phyloP scores from a whole-genome alignment of 192 early-diverging fungal genomes.

The Rhizophagus sp. region DNA sequence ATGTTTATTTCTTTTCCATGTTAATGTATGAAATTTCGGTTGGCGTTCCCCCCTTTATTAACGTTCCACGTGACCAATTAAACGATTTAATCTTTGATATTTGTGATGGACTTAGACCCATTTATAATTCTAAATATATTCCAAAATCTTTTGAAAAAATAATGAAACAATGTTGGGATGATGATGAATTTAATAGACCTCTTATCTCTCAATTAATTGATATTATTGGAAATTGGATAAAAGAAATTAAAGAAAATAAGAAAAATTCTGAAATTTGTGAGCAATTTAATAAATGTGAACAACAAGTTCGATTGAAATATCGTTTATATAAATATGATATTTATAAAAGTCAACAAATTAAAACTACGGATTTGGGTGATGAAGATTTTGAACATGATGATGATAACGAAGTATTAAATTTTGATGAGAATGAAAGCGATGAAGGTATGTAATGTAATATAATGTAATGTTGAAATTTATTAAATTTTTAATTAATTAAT shows the following conservation, averaged over 20 bases:
- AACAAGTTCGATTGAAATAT: not conserved
- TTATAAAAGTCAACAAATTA: constrained; percentile 1
- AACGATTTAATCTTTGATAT: not conserved
- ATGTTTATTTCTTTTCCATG: constrained; percentile 22
- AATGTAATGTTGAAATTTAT: too few species aligned
- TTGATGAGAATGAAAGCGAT: not conserved
- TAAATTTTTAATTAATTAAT: too few species aligned
- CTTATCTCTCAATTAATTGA: not conserved
- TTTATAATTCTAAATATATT: too few species aligned
- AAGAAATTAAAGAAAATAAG: not conserved
- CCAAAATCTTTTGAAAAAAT: constrained; percentile 1
- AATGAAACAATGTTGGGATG: constrained; percentile 18
- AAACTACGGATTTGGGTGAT: not conserved
- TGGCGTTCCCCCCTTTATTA: not conserved
- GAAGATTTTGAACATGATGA: not conserved
- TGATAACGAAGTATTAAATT: not conserved
- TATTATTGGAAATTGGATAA: not conserved
- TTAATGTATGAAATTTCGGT: constrained; percentile 8
- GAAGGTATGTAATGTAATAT: not conserved
- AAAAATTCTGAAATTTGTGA: constrained; percentile 2
- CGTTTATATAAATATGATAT: constrained; percentile 6
- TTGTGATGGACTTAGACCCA: constrained; percentile 5
- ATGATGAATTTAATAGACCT: constrained; percentile 8
- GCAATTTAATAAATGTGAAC: not conserved
- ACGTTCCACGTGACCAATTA: not conserved